Base-by-base conservation (phyloP, 176 grass and related monocot species). In the Triticum dicoccoides region DNA sequence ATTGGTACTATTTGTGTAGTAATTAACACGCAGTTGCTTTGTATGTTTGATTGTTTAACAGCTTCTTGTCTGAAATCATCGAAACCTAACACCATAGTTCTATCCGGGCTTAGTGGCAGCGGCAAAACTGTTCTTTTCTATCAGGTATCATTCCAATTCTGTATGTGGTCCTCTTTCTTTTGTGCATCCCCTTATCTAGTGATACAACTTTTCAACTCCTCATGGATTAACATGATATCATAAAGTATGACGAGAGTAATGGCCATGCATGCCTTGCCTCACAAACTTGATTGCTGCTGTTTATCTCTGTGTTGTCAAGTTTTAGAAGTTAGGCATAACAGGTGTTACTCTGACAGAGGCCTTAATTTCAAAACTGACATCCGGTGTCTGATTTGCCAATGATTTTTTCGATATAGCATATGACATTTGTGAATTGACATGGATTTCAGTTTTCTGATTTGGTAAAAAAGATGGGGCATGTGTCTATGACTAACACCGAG, bases 41-140 rank as follows among this genome's bases (percentile, higher is more conserved):
- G 14, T 18, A 17, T 70, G 37, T 2, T 75, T 80, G 18, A 42
- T 35, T 82, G 70, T 78, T 25, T 8, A 27, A 27, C 89, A 98
- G 94, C 89, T 71, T 94, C 82, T 80, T 87, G 87, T 21, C 52
- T 94, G 61, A 92, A 89, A 87, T 87, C 88, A 54, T 94, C 97
- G 0, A 96, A 99, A 84, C 71, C 89, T 8, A 96, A 92, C 47
- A 96, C 97, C 30, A 87, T 99, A 42, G 72, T 93, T 77, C 87
- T 99, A 80, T 93, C 92, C 61, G 94, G 97, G 80, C 87, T 99
- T 47, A 94, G 59, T 87, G 94, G 94, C 47, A 90, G 97, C 83
- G 97, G 97, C 18, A 99, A 99, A 90, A 96, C 97, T 61, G 72
- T 92, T 67, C 92, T 99, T 29, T 99, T 96, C 81, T 96, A 94